Conservation (phyloP, 176 grass and related monocot species). For the Paspalum vaginatum region DNA sequence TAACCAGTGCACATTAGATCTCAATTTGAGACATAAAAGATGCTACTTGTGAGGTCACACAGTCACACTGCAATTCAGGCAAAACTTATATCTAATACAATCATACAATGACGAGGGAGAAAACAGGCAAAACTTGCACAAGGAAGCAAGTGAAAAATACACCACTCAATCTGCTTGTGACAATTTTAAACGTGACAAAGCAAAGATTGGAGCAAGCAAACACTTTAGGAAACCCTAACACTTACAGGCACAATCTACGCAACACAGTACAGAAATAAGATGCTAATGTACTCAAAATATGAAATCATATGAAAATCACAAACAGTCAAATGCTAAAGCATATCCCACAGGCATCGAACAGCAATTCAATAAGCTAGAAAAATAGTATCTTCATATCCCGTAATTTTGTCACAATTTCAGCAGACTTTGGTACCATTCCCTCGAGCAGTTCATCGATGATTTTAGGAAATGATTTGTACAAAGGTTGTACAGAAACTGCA, state of each 20-base stretch:
- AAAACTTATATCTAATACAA: neutral
- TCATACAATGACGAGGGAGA: neutral
- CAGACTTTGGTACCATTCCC: neutral
- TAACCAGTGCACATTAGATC: neutral
- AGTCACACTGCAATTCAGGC: neutral
- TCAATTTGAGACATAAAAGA: conserved; percentile 19
- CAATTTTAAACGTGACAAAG: conserved; percentile 20
- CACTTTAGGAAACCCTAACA: neutral
- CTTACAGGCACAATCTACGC: neutral
- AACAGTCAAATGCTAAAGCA: conserved; percentile 16
- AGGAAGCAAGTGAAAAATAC: neutral
- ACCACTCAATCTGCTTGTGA: neutral
- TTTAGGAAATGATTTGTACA: conserved; percentile 6
- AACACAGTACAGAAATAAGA: neutral
- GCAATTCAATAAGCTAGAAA: conserved; percentile 9
- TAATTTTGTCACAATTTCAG: conserved; percentile 12
- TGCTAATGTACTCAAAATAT: neutral
- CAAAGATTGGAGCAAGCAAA: neutral
- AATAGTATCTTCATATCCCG: conserved; percentile 11
- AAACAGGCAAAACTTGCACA: neutral
- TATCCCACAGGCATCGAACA: neutral
- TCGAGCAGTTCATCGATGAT: neutral
- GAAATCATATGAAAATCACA: neutral
- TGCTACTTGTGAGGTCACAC: neutral
- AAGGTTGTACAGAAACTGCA: neutral